Evolutionary conservation across 768 basidiomycete genomes (phyloP).

Genomic region (Kwoniella europaea): DNA sequence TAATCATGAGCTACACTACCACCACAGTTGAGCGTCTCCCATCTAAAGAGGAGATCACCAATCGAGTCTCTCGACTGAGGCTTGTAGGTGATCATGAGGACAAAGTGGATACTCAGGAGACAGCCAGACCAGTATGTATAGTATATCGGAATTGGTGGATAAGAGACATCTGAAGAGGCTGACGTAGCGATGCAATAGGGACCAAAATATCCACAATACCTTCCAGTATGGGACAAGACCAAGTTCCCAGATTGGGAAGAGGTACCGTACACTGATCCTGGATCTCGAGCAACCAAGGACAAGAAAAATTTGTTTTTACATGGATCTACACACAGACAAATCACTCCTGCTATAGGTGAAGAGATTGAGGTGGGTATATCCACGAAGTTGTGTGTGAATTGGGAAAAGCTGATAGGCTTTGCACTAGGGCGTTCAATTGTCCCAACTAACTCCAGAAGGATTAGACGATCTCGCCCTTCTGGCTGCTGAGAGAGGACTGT

Average conservation of each 20-base stretch:
- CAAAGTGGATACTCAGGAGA: not conserved
- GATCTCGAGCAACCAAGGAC: constrained; percentile 4
- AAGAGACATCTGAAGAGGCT: not conserved
- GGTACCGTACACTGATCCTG: constrained; percentile 2
- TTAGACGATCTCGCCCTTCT: constrained; percentile 27
- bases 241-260: constrained; percentile 36
- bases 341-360: constrained; percentile 27
- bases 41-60: constrained; percentile 1
- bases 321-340: not conserved
- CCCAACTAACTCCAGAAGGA: constrained; percentile 11
- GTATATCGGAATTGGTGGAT: not conserved
- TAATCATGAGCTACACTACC: constrained; percentile 1
- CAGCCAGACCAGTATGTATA: not conserved
- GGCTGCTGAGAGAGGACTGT: constrained; percentile 24
- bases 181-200: not conserved
- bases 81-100: not conserved
- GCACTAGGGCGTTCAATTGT: constrained; percentile 21
- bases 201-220: constrained; percentile 28
- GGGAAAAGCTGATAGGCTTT: not conserved
- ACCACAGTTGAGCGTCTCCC: not conserved
- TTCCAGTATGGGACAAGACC: constrained; percentile 25
- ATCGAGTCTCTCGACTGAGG: not conserved
- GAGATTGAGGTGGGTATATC: constrained; percentile 19
- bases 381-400: not conserved
- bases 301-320: constrained; percentile 4